Evolutionary conservation across 441 rosid species (phyloP).

Genomic region (Arabidopsis lyrata): DNA sequence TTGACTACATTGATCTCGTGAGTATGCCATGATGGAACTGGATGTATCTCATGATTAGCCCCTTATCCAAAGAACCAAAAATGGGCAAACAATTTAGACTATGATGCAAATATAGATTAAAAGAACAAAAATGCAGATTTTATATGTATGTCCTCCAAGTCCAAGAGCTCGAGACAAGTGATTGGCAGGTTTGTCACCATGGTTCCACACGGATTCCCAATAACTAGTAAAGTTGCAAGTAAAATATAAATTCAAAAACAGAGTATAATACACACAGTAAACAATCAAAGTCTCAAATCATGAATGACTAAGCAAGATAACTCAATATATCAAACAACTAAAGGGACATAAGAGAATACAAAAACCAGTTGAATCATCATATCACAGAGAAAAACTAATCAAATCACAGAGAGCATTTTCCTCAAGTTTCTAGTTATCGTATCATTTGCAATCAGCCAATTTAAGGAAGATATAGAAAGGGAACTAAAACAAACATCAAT

Average conservation of each 20-base stretch:
- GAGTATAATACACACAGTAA: constrained; percentile 11
- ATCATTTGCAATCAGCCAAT: constrained; percentile 17
- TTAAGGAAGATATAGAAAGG: background rate
- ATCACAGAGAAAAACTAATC: background rate
- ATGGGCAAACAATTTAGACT: constrained; percentile 39
- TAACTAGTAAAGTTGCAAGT: background rate
- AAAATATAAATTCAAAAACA: background rate
- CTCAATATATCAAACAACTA: background rate
- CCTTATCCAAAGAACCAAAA: constrained; percentile 43
- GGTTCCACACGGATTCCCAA: constrained; percentile 17
- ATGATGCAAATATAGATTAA: background rate
- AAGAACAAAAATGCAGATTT: constrained; percentile 8
- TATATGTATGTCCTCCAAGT: background rate
- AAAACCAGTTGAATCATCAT: constrained; percentile 2
- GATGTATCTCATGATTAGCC: constrained; percentile 43
- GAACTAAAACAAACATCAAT: background rate
- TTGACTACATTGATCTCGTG: constrained; percentile 32
- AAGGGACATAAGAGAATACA: background rate
- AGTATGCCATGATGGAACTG: constrained; percentile 34
- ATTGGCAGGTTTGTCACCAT: constrained; percentile 13
- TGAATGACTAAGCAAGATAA: constrained; percentile 18
- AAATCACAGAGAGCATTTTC: background rate
- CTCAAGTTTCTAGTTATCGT: constrained; percentile 7
- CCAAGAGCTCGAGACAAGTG: constrained; percentile 25
- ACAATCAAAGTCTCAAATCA: constrained; percentile 18